Conservation (phyloP, 345 rosid genomes). For the Microcos paniculata region DNA sequence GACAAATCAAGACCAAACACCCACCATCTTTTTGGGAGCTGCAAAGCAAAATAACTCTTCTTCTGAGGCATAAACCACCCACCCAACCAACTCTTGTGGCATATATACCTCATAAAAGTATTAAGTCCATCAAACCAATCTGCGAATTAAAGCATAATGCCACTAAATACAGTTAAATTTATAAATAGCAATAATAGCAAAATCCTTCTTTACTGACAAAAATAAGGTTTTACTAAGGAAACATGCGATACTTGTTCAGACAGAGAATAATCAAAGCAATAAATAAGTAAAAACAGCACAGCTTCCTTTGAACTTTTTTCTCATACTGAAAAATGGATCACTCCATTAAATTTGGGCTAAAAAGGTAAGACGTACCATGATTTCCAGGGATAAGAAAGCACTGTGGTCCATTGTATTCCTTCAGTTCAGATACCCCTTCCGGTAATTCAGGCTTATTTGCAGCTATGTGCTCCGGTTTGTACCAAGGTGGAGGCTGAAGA, state of each 20-base stretch:
- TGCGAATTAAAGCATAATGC: slow-evolving; percentile 27
- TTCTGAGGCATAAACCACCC: slow-evolving; percentile 99
- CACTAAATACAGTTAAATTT: not conserved
- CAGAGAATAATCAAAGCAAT: too few species aligned
- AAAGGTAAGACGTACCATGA: slow-evolving; percentile 67
- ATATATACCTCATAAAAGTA: slow-evolving; percentile 97
- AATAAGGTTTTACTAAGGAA: not conserved
- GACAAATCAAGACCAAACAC: slow-evolving; percentile 98
- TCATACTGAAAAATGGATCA: not conserved
- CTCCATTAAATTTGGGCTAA: slow-evolving; percentile 20
- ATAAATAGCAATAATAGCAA: not conserved
- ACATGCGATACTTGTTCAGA: too few species aligned
- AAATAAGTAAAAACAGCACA: slow-evolving; percentile 1
- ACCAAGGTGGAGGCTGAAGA: slow-evolving; percentile 89
- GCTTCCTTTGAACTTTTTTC: not conserved
- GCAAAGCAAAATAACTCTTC: slow-evolving; percentile 97
- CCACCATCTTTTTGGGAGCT: slow-evolving; percentile 96
- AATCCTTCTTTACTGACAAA: not conserved
- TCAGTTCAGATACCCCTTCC: slow-evolving; percentile 56
- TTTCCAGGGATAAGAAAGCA: slow-evolving; percentile 96
- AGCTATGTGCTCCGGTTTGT: slow-evolving; percentile 70
- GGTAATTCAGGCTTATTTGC: slow-evolving; percentile 90
- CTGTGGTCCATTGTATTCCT: slow-evolving; percentile 92
- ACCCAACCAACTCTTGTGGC: slow-evolving; percentile 99
- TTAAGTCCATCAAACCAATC: slow-evolving; percentile 99